A percentile compares a stretch with the other conserved stretches of the same genome.
phyloP scores from a whole-genome alignment of 2,329 filamentous ascomycete genomes.

The Herpomyces periplanetae region DNA sequence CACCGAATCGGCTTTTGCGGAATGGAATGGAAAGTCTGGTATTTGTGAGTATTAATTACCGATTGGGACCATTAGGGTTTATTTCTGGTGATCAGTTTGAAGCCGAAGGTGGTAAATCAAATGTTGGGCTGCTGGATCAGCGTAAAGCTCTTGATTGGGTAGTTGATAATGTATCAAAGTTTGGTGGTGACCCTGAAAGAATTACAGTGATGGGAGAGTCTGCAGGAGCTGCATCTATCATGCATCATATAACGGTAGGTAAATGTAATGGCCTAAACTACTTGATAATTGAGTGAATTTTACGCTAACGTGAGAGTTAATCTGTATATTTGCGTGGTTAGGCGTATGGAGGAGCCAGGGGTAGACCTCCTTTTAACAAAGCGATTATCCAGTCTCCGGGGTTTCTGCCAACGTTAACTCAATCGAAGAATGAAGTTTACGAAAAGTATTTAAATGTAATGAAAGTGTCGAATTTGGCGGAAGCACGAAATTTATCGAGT shows the following conservation, averaged over 20 bases:
- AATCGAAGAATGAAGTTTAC: slow-evolving; percentile 6
- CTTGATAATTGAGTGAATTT: no score
- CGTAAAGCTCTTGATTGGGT: slow-evolving; percentile 10
- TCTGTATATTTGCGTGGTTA: background rate
- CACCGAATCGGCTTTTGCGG: slow-evolving; percentile 3
- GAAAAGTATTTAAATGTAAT: slow-evolving; percentile 6
- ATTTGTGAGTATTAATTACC: slow-evolving; percentile 9
- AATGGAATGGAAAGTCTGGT: slow-evolving; percentile 4
- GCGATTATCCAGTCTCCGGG: slow-evolving; percentile 9
- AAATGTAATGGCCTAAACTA: no score
- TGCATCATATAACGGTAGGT: slow-evolving; percentile 8
- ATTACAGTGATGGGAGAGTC: slow-evolving; percentile 11
- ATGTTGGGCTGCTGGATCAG: slow-evolving; percentile 8
- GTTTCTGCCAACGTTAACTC: slow-evolving; percentile 6
- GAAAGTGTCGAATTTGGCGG: slow-evolving; percentile 6
- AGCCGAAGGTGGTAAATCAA: slow-evolving; percentile 7
- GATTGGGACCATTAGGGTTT: slow-evolving; percentile 5
- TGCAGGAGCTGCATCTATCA: slow-evolving; percentile 9
- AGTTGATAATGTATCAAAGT: slow-evolving; percentile 8
- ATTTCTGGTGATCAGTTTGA: slow-evolving; percentile 7
- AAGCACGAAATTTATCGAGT: slow-evolving; percentile 6
- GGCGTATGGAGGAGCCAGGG: slow-evolving; percentile 7
- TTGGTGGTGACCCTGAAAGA: slow-evolving; percentile 8
- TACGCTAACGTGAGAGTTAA: background rate
- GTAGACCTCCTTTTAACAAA: slow-evolving; percentile 7